Conservation (phyloP, 805 yeast genomes). For the Candida golubevii region DNA sequence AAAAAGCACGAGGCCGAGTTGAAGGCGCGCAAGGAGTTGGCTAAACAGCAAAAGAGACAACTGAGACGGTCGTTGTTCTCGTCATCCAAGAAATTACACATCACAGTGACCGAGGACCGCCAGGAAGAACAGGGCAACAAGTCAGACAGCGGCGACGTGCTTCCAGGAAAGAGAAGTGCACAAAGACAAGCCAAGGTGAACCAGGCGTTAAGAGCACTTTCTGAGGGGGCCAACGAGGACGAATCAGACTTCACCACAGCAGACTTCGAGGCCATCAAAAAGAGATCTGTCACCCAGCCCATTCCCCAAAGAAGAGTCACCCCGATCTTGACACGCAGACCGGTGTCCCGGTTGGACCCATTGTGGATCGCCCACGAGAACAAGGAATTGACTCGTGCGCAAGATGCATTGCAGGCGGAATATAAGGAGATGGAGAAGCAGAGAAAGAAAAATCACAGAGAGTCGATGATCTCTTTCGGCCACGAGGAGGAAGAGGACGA, state of each 20-base stretch:
- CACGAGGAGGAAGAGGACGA: slow-evolving; percentile 20
- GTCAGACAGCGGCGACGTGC: slow-evolving; percentile 14
- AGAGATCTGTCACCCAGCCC: slow-evolving; percentile 46
- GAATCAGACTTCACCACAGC: slow-evolving; percentile 39
- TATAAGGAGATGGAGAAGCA: slow-evolving; percentile 19
- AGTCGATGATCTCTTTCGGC: slow-evolving; percentile 33
- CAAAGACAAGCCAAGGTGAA: slow-evolving; percentile 31
- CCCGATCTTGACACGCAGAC: slow-evolving; percentile 47
- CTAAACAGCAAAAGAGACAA: slow-evolving; percentile 40
- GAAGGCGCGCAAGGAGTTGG: slow-evolving; percentile 44
- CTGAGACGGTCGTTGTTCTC: slow-evolving; percentile 38
- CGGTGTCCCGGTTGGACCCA: slow-evolving; percentile 55
- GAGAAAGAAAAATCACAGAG: slow-evolving; percentile 21
- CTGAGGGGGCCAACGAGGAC: slow-evolving; percentile 25
- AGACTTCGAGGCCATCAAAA: slow-evolving; percentile 42
- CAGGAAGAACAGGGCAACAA: slow-evolving; percentile 9
- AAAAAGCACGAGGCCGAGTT: slow-evolving; percentile 52
- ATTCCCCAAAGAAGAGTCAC: slow-evolving; percentile 27
- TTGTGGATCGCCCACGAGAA: slow-evolving; percentile 49
- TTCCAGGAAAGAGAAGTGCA: slow-evolving; percentile 35
- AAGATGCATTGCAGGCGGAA: slow-evolving; percentile 39
- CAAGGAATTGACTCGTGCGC: slow-evolving; percentile 41
- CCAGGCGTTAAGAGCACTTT: slow-evolving; percentile 30
- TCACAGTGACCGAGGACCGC: slow-evolving; percentile 32
- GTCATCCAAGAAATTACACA: slow-evolving; percentile 34